Base-by-base conservation (phyloP, 1,284 basidiomycete genomes). In the Macrocystidia cucumis region DNA sequence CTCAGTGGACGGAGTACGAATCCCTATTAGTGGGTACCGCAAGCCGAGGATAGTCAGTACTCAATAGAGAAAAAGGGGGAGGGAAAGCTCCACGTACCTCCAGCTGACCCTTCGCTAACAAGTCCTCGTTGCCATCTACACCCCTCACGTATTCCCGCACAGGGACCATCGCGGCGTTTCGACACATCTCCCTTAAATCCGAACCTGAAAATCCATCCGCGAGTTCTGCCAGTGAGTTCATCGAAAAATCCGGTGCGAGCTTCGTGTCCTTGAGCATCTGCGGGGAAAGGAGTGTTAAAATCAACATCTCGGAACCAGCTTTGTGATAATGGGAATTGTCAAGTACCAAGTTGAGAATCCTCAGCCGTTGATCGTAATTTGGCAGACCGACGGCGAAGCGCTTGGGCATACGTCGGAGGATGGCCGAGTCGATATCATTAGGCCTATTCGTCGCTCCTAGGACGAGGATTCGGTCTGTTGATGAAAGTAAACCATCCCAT, bases 401-500 rank as follows among this genome's bases (percentile, higher is more conserved):
- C 60, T 97, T 98, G 0, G 96, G 96, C 91, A 99, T 91, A 22
- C 95, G 82, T 18, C 95, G 78, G 3, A 98, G 71, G 50, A 98
- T 95, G 14, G 95, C 95, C 8, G 89, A 69, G 59, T 99, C 96
- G 39, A 99, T 98, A 52, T 97, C 95, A 48, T 78, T 79, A 9
- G 93, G 93, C 42, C 96, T 71, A 59, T 99, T 98, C 4, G 95
- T 98, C 0, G 93, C 95, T 19, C 95, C 95, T 2, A 98, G 76
- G 3, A 99, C 90, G 44, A 98, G 61, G 50, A 99, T 95, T 14
- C 91, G 74, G 48, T 88, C 82, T 0, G 71, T 74, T 3, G 78
- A 81, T 0, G 91, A 92, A 1, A 84, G 75, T n/a, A 98, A 67
- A 3, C 96, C 96, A 56, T 99, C 96, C 96, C 96, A 98, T 23